Evolutionary conservation across 2,329 filamentous ascomycete genomes (phyloP).

Genomic region (Penicillium griseofulvum): DNA sequence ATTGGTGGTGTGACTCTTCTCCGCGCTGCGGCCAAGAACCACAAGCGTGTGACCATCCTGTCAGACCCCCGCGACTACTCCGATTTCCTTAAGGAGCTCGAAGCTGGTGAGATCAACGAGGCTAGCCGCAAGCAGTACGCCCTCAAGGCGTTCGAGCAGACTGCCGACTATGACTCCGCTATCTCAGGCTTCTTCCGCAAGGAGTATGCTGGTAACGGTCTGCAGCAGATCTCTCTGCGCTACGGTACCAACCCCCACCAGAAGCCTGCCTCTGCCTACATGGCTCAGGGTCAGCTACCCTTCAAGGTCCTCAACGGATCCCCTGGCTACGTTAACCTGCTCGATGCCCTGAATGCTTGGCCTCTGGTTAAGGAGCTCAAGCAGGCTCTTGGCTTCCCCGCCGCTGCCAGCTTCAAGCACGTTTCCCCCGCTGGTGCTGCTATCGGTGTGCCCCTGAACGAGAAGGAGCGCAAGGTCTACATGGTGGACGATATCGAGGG

Average conservation of each 20-base stretch:
- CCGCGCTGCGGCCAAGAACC: constrained; percentile 96
- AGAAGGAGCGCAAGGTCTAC: constrained; percentile 93
- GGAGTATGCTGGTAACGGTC: constrained; percentile 83
- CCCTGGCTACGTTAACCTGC: constrained; percentile 94
- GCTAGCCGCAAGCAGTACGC: constrained; percentile 83
- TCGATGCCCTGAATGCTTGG: constrained; percentile 96
- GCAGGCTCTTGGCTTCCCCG: constrained; percentile 79
- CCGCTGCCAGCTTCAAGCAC: constrained; percentile 98
- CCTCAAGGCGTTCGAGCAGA: constrained; percentile 97
- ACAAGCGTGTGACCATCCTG: constrained; percentile 90
- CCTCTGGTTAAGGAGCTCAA: constrained; percentile 94
- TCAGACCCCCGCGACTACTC: constrained; percentile 92
- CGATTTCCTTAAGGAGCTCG: constrained; percentile 87
- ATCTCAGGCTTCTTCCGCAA: constrained; percentile 98
- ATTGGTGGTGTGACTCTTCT: constrained; percentile 97
- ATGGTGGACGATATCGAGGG: constrained; percentile 95
- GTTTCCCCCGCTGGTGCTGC: constrained; percentile 95
- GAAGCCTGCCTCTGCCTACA: constrained; percentile 87
- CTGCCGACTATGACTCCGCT: constrained; percentile 90
- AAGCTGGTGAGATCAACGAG: constrained; percentile 80
- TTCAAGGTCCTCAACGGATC: constrained; percentile 90
- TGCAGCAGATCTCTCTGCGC: constrained; percentile 79
- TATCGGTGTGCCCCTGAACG: constrained; percentile 81
- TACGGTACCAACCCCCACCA: constrained; percentile 98
- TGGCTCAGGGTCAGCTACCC: constrained; percentile 70